A percentile compares a stretch with the other conserved stretches of the same genome.
Conservation (phyloP, 495 filamentous ascomycete genomes). For the Aspergillus heteromorphus region DNA sequence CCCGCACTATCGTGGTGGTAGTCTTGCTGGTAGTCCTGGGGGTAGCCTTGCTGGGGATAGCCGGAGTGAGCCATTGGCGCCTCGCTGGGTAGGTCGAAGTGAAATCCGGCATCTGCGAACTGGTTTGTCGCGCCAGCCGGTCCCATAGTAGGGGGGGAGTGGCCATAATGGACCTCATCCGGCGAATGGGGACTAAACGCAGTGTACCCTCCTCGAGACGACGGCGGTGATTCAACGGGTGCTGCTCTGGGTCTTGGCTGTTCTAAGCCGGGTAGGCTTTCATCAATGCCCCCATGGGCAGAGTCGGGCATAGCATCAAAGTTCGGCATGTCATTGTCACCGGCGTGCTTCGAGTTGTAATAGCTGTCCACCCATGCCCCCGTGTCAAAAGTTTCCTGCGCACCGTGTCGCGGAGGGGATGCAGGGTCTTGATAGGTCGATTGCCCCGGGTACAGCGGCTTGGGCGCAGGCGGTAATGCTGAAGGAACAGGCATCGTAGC, state of each 20-base stretch:
- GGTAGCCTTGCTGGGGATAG: too few relatives aligned
- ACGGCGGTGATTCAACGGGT: slow-evolving; percentile 15
- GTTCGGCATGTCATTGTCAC: slow-evolving; percentile 61
- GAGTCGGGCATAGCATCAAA: slow-evolving; percentile 60
- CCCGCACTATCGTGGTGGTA: slow-evolving; percentile 28
- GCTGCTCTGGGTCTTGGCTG: slow-evolving; percentile 27
- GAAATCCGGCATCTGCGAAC: slow-evolving; percentile 45
- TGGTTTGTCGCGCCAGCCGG: slow-evolving; percentile 43
- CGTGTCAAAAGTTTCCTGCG: slow-evolving; percentile 11
- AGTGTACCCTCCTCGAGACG: slow-evolving; percentile 25
- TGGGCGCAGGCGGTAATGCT: slow-evolving; percentile 11
- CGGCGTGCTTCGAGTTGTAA: slow-evolving; percentile 27
- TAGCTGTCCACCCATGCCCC: slow-evolving; percentile 39
- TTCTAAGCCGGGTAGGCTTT: slow-evolving; percentile 46
- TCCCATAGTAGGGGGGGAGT: slow-evolving; percentile 65
- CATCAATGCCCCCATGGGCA: slow-evolving; percentile 37
- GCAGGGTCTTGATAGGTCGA: slow-evolving; percentile 28
- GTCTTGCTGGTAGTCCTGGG: too few relatives aligned
- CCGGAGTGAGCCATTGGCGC: slow-evolving; percentile 39
- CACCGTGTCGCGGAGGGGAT: slow-evolving; percentile 10
- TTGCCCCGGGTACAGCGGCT: slow-evolving; percentile 30
- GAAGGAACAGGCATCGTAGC: slow-evolving; percentile 32
- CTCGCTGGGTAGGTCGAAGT: slow-evolving; percentile 67
- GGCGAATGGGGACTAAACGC: slow-evolving; percentile 32
- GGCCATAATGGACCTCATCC: slow-evolving; percentile 39